These are phyloP conservation scores for Fusarium graminum DNA, from an alignment of 2,329 filamentous ascomycete genomes.

Conservation along the genomic window DNA sequence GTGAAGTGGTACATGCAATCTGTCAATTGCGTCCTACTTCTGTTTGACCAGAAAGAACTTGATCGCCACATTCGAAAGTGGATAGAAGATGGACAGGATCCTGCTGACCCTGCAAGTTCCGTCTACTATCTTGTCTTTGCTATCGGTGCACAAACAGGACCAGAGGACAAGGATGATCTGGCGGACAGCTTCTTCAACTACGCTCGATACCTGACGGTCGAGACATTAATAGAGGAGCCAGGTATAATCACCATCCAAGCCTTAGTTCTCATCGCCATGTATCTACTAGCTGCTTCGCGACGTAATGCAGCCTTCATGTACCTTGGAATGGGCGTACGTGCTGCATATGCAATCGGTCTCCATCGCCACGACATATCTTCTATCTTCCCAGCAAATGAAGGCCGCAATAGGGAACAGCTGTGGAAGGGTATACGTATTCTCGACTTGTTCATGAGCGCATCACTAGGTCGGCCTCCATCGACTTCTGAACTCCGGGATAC, in stretches of 20 bases:
- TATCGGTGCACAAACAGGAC: constrained; percentile 52
- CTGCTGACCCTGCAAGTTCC: constrained; percentile 34
- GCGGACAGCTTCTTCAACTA: constrained; percentile 54
- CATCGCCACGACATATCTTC: constrained; percentile 50
- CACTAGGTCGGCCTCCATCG: constrained; percentile 51
- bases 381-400: constrained; percentile 47
- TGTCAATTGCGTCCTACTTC: constrained; percentile 46
- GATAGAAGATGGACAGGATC: constrained; percentile 45
- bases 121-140: constrained; percentile 51
- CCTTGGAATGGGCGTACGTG: constrained; percentile 55
- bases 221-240: constrained; percentile 54
- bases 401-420: constrained; percentile 47
- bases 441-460: constrained; percentile 53
- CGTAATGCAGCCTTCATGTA: constrained; percentile 57
- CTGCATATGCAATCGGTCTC: constrained; percentile 54
- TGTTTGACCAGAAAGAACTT: constrained; percentile 52
- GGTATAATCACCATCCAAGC: constrained; percentile 52
- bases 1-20: constrained; percentile 52
- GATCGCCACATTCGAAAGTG: constrained; percentile 46
- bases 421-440: constrained; percentile 54
- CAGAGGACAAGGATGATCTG: constrained; percentile 51
- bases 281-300: constrained; percentile 53
- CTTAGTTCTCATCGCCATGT: constrained; percentile 55
- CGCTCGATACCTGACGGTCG: constrained; percentile 52
- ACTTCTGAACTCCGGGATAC: constrained; percentile 51